Percentiles rank a stretch among this genome's conserved stretches.
These are phyloP conservation scores for Jacaranda mimosifolia DNA, from an alignment of 257 asterid species.

Conservation along the genomic window DNA sequence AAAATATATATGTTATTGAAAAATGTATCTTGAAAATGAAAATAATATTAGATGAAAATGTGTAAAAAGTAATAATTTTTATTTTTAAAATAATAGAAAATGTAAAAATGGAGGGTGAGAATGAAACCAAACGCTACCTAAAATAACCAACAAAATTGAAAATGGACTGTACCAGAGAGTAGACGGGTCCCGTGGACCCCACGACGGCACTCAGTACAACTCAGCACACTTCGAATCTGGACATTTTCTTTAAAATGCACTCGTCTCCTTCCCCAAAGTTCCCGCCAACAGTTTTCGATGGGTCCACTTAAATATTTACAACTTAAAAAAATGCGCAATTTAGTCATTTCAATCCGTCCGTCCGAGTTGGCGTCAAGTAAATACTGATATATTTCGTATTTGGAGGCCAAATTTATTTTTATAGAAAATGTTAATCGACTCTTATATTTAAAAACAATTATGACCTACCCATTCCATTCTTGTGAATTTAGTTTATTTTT, in stretches of 20 bases:
- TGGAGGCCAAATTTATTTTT: not conserved
- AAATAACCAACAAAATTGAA: not conserved
- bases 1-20: no score
- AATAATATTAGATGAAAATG: no score
- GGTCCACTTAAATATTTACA: conserved; percentile 6
- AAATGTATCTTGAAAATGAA: no score
- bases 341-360: not conserved
- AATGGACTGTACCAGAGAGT: conserved; percentile 15
- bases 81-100: no score
- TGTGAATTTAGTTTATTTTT: not conserved
- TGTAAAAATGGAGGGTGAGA: no score
- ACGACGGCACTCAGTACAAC: conserved; percentile 36
- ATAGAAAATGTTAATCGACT: no score
- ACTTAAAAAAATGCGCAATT: not conserved
- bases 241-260: conserved; percentile 8
- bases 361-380: not conserved
- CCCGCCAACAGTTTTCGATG: conserved; percentile 33
- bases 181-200: conserved; percentile 35
- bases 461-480: no score
- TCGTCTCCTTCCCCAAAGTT: not conserved
- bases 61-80: no score
- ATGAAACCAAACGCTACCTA: no score
- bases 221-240: conserved; percentile 45
- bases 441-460: not conserved
- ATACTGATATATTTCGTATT: not conserved